These are phyloP conservation scores for Gracilaria gracilis DNA, from an alignment of 23 red algal species.

Conservation along the genomic window DNA sequence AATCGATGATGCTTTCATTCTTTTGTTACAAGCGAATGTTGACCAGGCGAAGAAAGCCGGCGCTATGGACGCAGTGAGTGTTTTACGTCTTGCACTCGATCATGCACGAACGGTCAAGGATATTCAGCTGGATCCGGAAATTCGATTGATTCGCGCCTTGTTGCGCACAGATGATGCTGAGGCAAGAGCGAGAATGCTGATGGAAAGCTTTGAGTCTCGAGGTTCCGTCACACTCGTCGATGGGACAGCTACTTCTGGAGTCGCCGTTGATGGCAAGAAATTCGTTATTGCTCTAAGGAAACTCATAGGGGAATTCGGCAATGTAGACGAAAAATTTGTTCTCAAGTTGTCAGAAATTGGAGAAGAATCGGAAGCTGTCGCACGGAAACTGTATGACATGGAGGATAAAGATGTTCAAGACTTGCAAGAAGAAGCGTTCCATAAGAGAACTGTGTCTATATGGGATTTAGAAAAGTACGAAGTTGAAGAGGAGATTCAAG, in stretches of 20 bases:
- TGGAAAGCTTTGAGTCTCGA: constrained; percentile 66
- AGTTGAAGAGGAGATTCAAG: constrained; percentile 78
- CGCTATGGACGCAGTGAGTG: constrained; percentile 63
- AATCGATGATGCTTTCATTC: constrained; percentile 92
- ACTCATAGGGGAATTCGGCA: constrained; percentile 93
- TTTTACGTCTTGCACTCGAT: constrained; percentile 65
- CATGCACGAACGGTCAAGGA: constrained; percentile 82
- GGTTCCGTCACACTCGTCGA: constrained; percentile 70
- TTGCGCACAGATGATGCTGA: constrained; percentile 83
- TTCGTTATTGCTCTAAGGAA: constrained; percentile 84
- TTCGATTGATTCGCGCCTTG: constrained; percentile 84
- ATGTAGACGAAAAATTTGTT: constrained; percentile 86
- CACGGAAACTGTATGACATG: constrained; percentile 84
- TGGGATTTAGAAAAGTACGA: constrained; percentile 95
- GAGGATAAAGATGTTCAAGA: constrained; percentile 82
- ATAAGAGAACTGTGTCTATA: constrained; percentile 84
- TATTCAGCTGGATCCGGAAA: constrained; percentile 72
- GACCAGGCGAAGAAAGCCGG: constrained; percentile 86
- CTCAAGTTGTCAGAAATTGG: constrained; percentile 65
- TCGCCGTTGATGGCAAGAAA: constrained; percentile 80
- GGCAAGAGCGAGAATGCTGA: constrained; percentile 74
- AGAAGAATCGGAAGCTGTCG: constrained; percentile 87
- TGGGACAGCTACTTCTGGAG: constrained; percentile 40
- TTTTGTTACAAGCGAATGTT: constrained; percentile 90
- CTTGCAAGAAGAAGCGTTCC: constrained; percentile 97